Evolutionary conservation across 2,329 filamentous ascomycete species (phyloP).

Genomic region (Thermomyces lanuginosus): DNA sequence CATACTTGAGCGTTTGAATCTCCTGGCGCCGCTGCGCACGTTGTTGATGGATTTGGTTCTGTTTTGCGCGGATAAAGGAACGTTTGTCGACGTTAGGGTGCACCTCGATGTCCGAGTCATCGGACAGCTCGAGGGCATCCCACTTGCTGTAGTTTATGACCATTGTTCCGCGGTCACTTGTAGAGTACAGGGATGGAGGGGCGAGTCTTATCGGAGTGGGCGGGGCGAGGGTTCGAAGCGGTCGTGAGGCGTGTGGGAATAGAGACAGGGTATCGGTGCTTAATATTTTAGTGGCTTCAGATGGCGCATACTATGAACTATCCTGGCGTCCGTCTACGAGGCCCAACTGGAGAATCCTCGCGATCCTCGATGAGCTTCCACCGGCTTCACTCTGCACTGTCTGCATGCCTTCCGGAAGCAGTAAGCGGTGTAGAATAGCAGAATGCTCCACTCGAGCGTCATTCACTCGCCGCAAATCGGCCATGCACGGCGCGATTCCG

Average conservation of each 20-base stretch:
- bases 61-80: slow-evolving; percentile 96
- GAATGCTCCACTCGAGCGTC: slow-evolving; percentile 7
- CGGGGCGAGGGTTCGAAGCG: no score
- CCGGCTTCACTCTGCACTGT: no score
- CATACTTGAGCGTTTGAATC: slow-evolving; percentile 84
- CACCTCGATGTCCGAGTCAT: slow-evolving; percentile 95
- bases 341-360: slow-evolving; percentile 6
- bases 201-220: no score
- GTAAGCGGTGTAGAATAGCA: slow-evolving; percentile 17
- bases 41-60: slow-evolving; percentile 89
- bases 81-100: slow-evolving; percentile 98
- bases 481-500: slow-evolving; percentile 1
- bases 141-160: slow-evolving; percentile 49
- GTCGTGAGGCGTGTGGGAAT: no score
- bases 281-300: neutral
- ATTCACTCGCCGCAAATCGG: slow-evolving; percentile 3
- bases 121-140: slow-evolving; percentile 84
- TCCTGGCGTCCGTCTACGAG: no score
- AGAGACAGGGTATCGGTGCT: neutral
- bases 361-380: slow-evolving; percentile 18
- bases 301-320: no score
- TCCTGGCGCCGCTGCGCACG: slow-evolving; percentile 70
- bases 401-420: no score
- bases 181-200: no score
- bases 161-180: no score